Evolutionary conservation across 1,139 yeast species (phyloP), one percentile per base, ranked within the genome.

Genomic region (Saccharomyces hybrid): DNA sequence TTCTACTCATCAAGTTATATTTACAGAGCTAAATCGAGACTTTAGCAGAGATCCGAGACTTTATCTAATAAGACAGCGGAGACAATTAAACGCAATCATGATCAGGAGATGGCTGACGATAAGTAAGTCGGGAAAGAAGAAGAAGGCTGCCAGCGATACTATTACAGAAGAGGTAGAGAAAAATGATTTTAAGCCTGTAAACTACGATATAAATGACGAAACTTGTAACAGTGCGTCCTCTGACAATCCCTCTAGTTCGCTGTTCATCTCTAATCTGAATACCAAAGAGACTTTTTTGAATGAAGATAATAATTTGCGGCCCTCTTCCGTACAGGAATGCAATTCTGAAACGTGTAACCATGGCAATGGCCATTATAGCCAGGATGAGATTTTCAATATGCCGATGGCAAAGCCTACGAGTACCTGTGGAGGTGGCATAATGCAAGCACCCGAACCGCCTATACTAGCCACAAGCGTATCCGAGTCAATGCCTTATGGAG

Each of bases 401-500:
- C 9, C 25, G 6, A 38, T 8, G n/a, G 25, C 25, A 16, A 38
- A 38, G n/a, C 11, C 44, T 16, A 38, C 11, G 11, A 16, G 1
- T 11, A n/a, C 44, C 4, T 38, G 11, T 7, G 44, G 26, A 38
- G 25, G 23, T 3, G 11, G 2, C 11, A 38, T 38, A 8, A 3
- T 3, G n/a, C 25, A 38, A 38, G 44, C 5, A 9, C 23, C n/a
- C n/a, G 44, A 38, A 3, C 6, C 25, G 3, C 41, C 52, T 8
- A 31, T 29, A 16, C 11, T 50, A 44, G 34, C 25, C 6, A 50
- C 48, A 11, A 47, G 19, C 4, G 34, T 50, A 6, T 52, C 60
- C 16, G 56, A 54, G 4, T 52, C 50, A 3, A 51, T 60, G 51
- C 73, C 76, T 19, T 19, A 19, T 19, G 19, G 19, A 19, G 19